These are phyloP conservation scores for Lichenothelia convexa DNA, from an alignment of 495 filamentous ascomycete species.

Conservation along the genomic window DNA sequence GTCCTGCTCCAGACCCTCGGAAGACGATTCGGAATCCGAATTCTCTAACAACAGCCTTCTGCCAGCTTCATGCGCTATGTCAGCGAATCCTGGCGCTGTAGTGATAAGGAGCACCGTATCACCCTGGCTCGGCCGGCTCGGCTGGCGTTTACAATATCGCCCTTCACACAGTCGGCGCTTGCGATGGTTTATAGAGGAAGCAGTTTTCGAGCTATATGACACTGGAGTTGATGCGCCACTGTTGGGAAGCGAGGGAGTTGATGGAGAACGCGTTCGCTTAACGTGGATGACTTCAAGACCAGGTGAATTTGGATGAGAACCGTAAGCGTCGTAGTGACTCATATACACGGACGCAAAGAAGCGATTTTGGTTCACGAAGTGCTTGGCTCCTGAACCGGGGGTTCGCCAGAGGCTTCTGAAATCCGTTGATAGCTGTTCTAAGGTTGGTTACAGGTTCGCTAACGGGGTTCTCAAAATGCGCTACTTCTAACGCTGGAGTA, in stretches of 20 bases:
- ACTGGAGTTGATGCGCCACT: no score
- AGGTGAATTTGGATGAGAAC: constrained; percentile 12
- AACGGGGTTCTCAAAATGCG: not conserved
- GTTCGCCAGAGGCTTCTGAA: no score
- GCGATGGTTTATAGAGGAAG: constrained; percentile 9
- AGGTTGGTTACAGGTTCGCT: not conserved
- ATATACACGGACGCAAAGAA: no score
- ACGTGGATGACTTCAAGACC: constrained; percentile 9
- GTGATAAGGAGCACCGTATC: constrained; percentile 15
- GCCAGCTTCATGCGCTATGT: constrained; percentile 14
- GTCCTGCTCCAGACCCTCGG: constrained; percentile 8
- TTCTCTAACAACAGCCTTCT: constrained; percentile 12
- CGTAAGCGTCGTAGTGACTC: constrained; percentile 16
- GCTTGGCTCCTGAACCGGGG: no score
- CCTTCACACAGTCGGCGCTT: no score
- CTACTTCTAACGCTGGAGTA: no score
- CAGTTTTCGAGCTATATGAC: constrained; percentile 1
- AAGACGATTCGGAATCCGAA: constrained; percentile 12
- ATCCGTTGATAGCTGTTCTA: no score
- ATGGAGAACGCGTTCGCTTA: constrained; percentile 13
- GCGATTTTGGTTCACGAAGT: no score
- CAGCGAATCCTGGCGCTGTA: constrained; percentile 15
- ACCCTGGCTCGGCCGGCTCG: constrained; percentile 16
- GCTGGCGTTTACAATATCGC: constrained; percentile 14
- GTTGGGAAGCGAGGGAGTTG: constrained; percentile 13